Evolutionary conservation across 257 asterid species (phyloP), one percentile per base, ranked within the genome.

Genomic region (Nicotiana noctiflora): DNA sequence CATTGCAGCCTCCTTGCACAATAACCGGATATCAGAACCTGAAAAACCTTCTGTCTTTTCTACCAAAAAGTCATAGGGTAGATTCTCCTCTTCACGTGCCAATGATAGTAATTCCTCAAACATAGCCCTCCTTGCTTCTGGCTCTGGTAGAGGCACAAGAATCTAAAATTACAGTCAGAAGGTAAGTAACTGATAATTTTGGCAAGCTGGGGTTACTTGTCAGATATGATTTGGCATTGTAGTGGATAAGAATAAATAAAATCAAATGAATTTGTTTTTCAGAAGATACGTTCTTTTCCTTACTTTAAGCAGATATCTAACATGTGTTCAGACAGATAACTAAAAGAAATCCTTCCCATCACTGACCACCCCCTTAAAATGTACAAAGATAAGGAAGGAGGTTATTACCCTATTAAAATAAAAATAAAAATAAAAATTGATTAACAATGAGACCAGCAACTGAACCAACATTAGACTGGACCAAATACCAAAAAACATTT

Each of bases 1-100:
- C 99, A 95, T 95, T 25, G 97, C 99, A 49, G 97, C 98, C 84
- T 95, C 99, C 88, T 95, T 95, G 91, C 99, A 93, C 76, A 95
- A 68, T 29, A 95, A 88, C 74, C 98, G 92, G 70, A 95, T 88
- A 88, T 95, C 99, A 32, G 98, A 95, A 84, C 98, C 99, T 51
- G 99, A 95, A 88, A 46, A 95, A 25, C 95, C 97, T 81, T 90
- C 95, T 2, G 91, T 87, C 80, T 62, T 90, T 14, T 92, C 93
- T 55, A 93, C 93, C 78, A 95, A 87, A 80, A 95, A 55, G 81
- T 91, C 91, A 81, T 95, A 92, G 62, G 98, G 95, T 81, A 95
- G 97, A 40, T 57, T 83, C 79, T 84, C 82, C 25, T 81, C 91
- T 46, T 86, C 91, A 61, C 82, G 61, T 29, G 84, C 83, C 75